These are phyloP conservation scores for Rugosomyces carneus DNA, from an alignment of 1,284 basidiomycete species.

Conservation along the genomic window DNA sequence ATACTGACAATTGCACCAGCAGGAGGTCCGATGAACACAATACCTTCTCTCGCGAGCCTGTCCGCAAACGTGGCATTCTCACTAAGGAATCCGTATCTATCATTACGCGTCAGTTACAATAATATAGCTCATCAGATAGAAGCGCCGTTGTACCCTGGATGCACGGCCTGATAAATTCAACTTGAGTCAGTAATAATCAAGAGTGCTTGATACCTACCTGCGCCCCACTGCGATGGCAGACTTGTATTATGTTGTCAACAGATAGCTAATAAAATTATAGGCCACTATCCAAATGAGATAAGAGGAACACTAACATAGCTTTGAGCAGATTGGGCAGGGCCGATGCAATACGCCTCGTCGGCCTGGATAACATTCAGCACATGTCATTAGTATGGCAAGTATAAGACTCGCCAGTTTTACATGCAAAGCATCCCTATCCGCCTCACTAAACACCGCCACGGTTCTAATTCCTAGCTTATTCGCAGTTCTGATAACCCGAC, in stretches of 20 bases:
- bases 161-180: constrained; percentile 52
- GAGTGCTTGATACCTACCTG: constrained; percentile 46
- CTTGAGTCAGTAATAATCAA: neutral
- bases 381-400: neutral
- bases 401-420: constrained; percentile 56
- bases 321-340: constrained; percentile 81
- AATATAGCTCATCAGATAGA: neutral
- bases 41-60: constrained; percentile 79
- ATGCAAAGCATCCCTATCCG: constrained; percentile 74
- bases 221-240: constrained; percentile 76
- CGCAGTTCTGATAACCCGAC: constrained; percentile 88
- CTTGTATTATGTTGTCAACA: constrained; percentile 84
- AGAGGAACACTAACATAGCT: constrained; percentile 65
- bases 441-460: constrained; percentile 87
- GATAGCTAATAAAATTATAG: constrained; percentile 51
- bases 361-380: constrained; percentile 44
- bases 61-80: constrained; percentile 91
- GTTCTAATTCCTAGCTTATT: constrained; percentile 83
- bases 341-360: constrained; percentile 94
- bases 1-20: constrained; percentile 90
- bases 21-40: constrained; percentile 95
- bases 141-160: constrained; percentile 64
- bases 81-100: constrained; percentile 86
- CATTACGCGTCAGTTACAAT: neutral
- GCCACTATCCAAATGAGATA: neutral